Base-by-base conservation (phyloP, 768 basidiomycete genomes). In the Lactifluus hygrophoroides region DNA sequence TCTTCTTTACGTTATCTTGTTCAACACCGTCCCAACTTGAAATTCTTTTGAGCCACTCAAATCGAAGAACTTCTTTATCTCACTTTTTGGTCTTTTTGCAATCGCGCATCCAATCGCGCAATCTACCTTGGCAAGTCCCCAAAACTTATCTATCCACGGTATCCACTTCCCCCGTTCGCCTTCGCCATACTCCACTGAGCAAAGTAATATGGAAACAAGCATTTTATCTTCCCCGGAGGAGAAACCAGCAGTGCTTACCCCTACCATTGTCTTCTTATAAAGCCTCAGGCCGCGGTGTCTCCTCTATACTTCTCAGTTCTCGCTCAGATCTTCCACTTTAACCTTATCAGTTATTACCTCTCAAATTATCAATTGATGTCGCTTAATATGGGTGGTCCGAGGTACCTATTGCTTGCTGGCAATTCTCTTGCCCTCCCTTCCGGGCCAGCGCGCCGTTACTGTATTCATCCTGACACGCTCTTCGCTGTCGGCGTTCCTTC, bases 261-360 rank as follows among this genome's bases (percentile, higher is more conserved):
- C 34, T 23, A 23, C 8, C 51, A 14, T 11, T 52, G 27, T n/a
- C 21, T 8, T 51, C 35, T 8, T 14, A 27, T 37, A 17, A n/a
- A 14, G 17, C 19, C 30, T 48, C 45, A 49, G 32, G 27, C 47
- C 53, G 48, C 54, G 48, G 58, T 27, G 11, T 49, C 30, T 53
- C 32, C 34, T 34, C 34, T 23, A 11, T 17, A 10, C 47, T 51
- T 55, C 32, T 49, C n/a, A 27, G 8, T 34, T 28, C 56, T 30
- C 17, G 10, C 25, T 37, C 35, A 50, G 48, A 51, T 56, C 32
- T 32, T 45, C 34, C 40, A 4, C 43, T 56, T 51, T 60, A 51
- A 56, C 59, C 59, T 60, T 56, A 60, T 60, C 54, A 38, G 59
- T 46, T 35, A 19, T 37, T 19, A 51, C 37, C 54, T 17, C 58